Evolutionary conservation across 768 basidiomycete species (phyloP), one percentile per base, ranked within the genome.

Genomic region (button mushroom (Agaricus bisporus)): DNA sequence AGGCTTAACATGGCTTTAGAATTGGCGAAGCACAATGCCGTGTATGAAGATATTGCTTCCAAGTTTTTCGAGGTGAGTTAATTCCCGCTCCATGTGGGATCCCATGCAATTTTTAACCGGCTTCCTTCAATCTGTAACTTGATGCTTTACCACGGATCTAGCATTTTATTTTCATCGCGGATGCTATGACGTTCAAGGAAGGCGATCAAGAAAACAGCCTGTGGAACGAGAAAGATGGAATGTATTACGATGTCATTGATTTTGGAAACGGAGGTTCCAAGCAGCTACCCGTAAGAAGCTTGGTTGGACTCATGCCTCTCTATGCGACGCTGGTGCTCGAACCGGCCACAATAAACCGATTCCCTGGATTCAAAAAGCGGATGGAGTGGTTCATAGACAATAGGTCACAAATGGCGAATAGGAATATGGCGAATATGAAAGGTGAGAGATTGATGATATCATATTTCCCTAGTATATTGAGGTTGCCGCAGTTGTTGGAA

Each of bases 301-400:
- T 99, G 56, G 95, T 99, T 56, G 95, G 97, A n/a, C 79, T 99
- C 54, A 98, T 99, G 56, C 97, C 97, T 1, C 78, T 98, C 17
- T 98, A 95, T 66, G 97, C 88, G 7, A 98, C 95, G 0, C 76
- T 98, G 20, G 94, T 95, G 1, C 77, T 99, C 36, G 97, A 98
- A 65, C 95, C 97, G 2, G 72, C 83, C 5, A 82, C 86, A 25
- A 78, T 99, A 60, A 91, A 92, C 63, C 82, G 88, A 26, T 90
- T 98, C 74, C 94, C 95, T 7, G 94, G 97, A 1, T 99, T 99
- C 80, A 98, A 92, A 75, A 98, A 98, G 72, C 82, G 97, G 37
- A 82, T 99, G 82, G 92, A 99, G 56, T 98, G 97, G 97, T 99
- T 98, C 73, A 82, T 98, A 49, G 84, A 97, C 62, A 89, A 98